phyloP scores from a whole-genome alignment of 176 grass and related monocot species.

The Carex myosuroides region DNA sequence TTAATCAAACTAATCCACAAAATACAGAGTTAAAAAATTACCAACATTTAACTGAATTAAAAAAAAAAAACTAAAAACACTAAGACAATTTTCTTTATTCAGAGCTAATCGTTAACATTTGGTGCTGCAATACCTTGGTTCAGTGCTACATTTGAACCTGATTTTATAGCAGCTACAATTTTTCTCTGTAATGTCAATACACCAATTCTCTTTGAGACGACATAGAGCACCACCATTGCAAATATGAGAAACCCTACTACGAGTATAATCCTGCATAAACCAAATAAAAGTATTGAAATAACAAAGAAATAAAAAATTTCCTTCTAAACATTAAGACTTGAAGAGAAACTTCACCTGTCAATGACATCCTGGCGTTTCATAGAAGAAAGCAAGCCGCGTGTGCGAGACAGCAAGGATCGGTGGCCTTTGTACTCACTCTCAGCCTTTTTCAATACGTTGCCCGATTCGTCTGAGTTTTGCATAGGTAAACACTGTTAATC shows the following conservation, averaged over 20 bases:
- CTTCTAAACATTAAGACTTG: not conserved
- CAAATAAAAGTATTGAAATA: constrained; percentile 5
- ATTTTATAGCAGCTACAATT: constrained; percentile 60
- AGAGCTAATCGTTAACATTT: constrained; percentile 59
- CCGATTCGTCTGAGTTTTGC: constrained; percentile 70
- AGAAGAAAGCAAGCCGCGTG: constrained; percentile 62
- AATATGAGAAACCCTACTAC: constrained; percentile 58
- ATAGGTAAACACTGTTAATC: not conserved
- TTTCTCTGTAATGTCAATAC: constrained; percentile 78
- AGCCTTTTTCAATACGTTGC: constrained; percentile 54
- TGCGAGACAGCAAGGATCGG: constrained; percentile 66
- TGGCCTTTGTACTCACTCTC: constrained; percentile 92
- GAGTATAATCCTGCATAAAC: constrained; percentile 54
- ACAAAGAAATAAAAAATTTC: not conserved
- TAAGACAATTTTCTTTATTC: constrained; percentile 8
- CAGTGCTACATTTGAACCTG: constrained; percentile 37
- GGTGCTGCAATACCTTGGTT: constrained; percentile 4
- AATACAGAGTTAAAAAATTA: not conserved
- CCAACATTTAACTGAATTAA: not conserved
- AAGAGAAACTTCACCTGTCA: constrained; percentile 46
- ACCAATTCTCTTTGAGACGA: constrained; percentile 54
- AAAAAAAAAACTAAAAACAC: not conserved
- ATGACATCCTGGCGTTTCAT: constrained; percentile 87
- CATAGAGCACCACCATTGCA: constrained; percentile 37
- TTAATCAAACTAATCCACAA: not conserved